phyloP scores from a whole-genome alignment of 805 yeast genomes.

The Yarrowia sp. region DNA sequence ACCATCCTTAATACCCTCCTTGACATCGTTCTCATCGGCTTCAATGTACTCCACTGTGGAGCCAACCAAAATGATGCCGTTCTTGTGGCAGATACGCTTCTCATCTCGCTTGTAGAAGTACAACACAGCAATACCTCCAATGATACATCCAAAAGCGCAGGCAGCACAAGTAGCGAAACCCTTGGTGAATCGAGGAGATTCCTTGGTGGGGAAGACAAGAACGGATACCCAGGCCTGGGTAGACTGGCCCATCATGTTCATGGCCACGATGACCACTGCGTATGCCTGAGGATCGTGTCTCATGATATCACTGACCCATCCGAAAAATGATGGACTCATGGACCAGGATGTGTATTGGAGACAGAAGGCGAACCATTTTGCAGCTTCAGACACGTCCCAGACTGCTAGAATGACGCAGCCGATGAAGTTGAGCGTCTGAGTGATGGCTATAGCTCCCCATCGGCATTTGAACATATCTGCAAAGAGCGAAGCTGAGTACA shows the following conservation, averaged over 20 bases:
- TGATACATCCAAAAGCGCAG: slow-evolving; percentile 39
- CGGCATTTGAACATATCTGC: slow-evolving; percentile 62
- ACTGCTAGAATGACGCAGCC: slow-evolving; percentile 62
- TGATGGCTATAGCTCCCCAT: slow-evolving; percentile 60
- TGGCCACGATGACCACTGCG: slow-evolving; percentile 57
- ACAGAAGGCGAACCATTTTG: slow-evolving; percentile 68
- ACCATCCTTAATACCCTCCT: background rate
- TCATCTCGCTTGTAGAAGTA: slow-evolving; percentile 64
- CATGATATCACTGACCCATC: slow-evolving; percentile 65
- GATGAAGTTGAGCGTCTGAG: slow-evolving; percentile 60
- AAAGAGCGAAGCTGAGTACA: slow-evolving; percentile 43
- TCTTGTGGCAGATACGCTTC: slow-evolving; percentile 54
- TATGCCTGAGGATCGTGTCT: slow-evolving; percentile 60
- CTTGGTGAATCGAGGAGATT: slow-evolving; percentile 45
- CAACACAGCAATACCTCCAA: slow-evolving; percentile 52
- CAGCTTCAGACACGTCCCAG: slow-evolving; percentile 62
- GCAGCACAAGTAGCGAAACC: slow-evolving; percentile 44
- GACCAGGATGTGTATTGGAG: slow-evolving; percentile 66
- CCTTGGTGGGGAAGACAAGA: slow-evolving; percentile 51
- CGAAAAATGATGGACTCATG: slow-evolving; percentile 63
- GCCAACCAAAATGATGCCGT: slow-evolving; percentile 55
- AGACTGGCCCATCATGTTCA: slow-evolving; percentile 60
- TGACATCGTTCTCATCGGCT: background rate
- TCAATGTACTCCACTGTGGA: slow-evolving; percentile 26
- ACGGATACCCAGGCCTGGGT: slow-evolving; percentile 61